Base-by-base conservation (phyloP, 1,139 yeast genomes). In the Petasospora rhodanensis region DNA sequence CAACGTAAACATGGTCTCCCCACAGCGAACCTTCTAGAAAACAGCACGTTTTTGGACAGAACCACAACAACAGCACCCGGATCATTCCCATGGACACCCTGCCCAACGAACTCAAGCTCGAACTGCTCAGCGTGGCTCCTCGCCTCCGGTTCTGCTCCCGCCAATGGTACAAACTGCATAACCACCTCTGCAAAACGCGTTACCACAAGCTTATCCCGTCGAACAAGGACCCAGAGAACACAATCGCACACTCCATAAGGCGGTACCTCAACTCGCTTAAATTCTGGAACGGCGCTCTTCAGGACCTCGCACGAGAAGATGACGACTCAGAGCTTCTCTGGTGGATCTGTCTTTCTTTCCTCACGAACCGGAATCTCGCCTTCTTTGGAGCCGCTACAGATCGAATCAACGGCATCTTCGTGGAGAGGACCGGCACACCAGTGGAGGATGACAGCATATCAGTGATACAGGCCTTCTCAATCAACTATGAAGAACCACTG, bases 91-190 rank as follows among this genome's bases (percentile, higher is more conserved):
- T 42, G 29, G 35, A 38, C 2, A 10, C 15, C 2, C 60, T 76
- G 24, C 83, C 83, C 3, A 43, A 64, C 11, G 84, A 77, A 49
- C 63, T 77, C 14, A 68, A 71, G 32, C 59, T 66, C 18, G 48
- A 58, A 36, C 49, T 76, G 17, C 52, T 75, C 16, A 43, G 46
- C 20, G 55, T 59, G 20, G 63, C 58, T n/a, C 79, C 79, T 1
- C 40, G 64, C 61, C 43, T 64, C 21, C 48, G 54, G 28, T 37
- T 36, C 12, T 50, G 64, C 6, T 61, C 71, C 35, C 64, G 62
- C 38, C 54, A 59, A 20, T 60, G 62, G 37, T 71, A 66, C 46
- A 52, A 65, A n/a, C 51, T 76, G 24, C 66, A 73, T 56, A 76
- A 77, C 51, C 71, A 70, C 32, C 46, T 67, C 17, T 72, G 62